A percentile compares a stretch with the other conserved stretches of the same genome.
These are phyloP conservation scores for Microascus cirrosus DNA, from an alignment of 2,329 filamentous ascomycete species.

Conservation along the genomic window DNA sequence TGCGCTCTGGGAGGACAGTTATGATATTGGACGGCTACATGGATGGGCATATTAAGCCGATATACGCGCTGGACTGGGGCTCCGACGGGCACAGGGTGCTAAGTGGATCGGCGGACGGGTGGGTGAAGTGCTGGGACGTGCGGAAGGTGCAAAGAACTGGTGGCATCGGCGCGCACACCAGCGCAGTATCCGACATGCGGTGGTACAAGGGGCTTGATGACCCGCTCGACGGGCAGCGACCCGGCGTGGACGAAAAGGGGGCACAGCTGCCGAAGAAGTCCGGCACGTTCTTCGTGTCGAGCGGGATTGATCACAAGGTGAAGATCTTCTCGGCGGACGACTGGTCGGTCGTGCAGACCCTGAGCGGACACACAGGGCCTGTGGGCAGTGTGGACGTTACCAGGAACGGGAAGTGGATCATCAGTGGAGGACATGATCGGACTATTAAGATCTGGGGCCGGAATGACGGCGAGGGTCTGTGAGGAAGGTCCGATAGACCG, in stretches of 20 bases:
- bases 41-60: constrained; percentile 74
- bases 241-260: constrained; percentile 55
- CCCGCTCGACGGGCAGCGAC: constrained; percentile 48
- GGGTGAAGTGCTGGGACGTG: constrained; percentile 97
- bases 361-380: constrained; percentile 85
- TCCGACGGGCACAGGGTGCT: constrained; percentile 84
- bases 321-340: constrained; percentile 95
- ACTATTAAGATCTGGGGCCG: constrained; percentile 95
- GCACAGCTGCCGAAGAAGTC: constrained; percentile 65
- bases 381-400: constrained; percentile 87
- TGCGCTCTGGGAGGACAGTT: constrained; percentile 82
- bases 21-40: constrained; percentile 90
- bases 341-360: constrained; percentile 78
- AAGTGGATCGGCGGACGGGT: constrained; percentile 87
- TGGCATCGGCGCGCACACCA: constrained; percentile 81
- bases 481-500: constrained; percentile 6
- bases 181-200: constrained; percentile 81
- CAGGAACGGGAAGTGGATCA: constrained; percentile 79
- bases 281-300: constrained; percentile 81
- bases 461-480: constrained; percentile 56
- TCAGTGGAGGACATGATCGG: constrained; percentile 85
- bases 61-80: constrained; percentile 88
- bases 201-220: constrained; percentile 89
- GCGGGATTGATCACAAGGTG: constrained; percentile 89
- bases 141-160: constrained; percentile 76